Percentiles rank a stretch among this genome's conserved stretches.
These are phyloP conservation scores for Petunia hybrid DNA, from an alignment of 305 asterid species.

Conservation along the genomic window DNA sequence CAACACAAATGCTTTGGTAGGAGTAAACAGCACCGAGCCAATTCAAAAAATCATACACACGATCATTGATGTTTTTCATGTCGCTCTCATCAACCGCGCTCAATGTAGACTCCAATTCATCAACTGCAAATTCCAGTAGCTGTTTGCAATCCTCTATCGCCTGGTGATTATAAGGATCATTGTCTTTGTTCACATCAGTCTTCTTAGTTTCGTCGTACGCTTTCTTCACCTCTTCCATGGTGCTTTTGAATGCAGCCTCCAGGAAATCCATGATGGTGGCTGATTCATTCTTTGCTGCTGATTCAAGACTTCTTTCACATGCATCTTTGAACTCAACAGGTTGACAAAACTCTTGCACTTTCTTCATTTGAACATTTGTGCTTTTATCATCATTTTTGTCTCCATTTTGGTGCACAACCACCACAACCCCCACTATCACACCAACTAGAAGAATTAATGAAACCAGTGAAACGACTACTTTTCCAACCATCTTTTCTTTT, in stretches of 20 bases:
- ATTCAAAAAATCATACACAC: slow-evolving; percentile 54
- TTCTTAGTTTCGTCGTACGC: slow-evolving; percentile 42
- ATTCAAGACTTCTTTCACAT: slow-evolving; percentile 53
- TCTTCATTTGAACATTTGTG: slow-evolving; percentile 48
- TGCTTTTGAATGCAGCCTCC: slow-evolving; percentile 48
- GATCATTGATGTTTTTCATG: slow-evolving; percentile 38
- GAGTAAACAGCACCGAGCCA: slow-evolving; percentile 66
- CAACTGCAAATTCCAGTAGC: slow-evolving; percentile 53
- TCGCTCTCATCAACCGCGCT: slow-evolving; percentile 47
- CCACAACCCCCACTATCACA: slow-evolving; percentile 41
- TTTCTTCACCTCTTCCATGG: slow-evolving; percentile 48
- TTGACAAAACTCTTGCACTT: slow-evolving; percentile 58
- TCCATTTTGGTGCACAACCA: slow-evolving; percentile 41
- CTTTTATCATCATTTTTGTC: background rate
- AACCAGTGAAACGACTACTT: slow-evolving; percentile 20
- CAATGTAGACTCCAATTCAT: slow-evolving; percentile 50
- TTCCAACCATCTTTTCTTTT: slow-evolving; percentile 18
- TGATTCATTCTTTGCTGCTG: slow-evolving; percentile 51
- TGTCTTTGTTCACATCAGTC: slow-evolving; percentile 39
- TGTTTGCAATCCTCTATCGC: slow-evolving; percentile 69
- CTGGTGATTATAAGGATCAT: slow-evolving; percentile 47
- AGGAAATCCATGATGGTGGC: slow-evolving; percentile 68
- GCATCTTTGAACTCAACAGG: slow-evolving; percentile 54
- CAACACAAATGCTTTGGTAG: slow-evolving; percentile 58
- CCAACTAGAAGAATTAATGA: slow-evolving; percentile 27